Evolutionary conservation across 164 flowering plant genomes (phyloP), one percentile per base, ranked within the genome.

Genomic region (Piper longum): DNA sequence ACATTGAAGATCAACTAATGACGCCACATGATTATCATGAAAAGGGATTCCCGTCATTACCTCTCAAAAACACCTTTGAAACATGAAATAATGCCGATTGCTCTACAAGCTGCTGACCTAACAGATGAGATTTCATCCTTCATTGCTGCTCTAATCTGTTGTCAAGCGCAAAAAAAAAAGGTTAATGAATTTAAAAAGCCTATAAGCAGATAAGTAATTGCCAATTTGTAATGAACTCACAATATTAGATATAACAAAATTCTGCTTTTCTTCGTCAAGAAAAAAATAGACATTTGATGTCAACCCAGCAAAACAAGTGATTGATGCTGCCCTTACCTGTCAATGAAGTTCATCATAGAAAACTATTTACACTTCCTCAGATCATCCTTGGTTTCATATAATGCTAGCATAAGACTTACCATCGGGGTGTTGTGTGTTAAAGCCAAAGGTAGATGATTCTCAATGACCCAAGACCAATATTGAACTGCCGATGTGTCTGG

Each of bases 221-320:
- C 18, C 12, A 55, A 52, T 16, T 16, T 11, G 54, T 17, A 57
- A 56, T 56, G n/a, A 39, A 78, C 93, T 82, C 78, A 93, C 97
- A 54, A 80, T 67, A 66, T 82, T 72, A 57, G 78, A 75, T 58
- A 86, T 67, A 67, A 93, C 73, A 61, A 80, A 77, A 5, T 81
- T 80, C 74, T 85, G 93, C 54, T 83, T 74, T 41, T 84, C 85
- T 71, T 73, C 73, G n/a, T 71, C 40, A 17, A 93, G 88, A 16
- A 85, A 73, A 67, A 78, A 71, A 74, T 88, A 89, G 51, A 80
- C 89, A 18, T 82, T 67, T 36, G 95, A 88, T 62, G 98, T 93
- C 57, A 93, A 77, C 56, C 98, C 98, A 36, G 98, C 97, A 75
- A 85, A 93, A 76, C 97, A 93, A 66, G 92, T 93, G 57, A 90